Base-by-base conservation (phyloP, 2,329 filamentous ascomycete species). In the Penicillium sp. region DNA sequence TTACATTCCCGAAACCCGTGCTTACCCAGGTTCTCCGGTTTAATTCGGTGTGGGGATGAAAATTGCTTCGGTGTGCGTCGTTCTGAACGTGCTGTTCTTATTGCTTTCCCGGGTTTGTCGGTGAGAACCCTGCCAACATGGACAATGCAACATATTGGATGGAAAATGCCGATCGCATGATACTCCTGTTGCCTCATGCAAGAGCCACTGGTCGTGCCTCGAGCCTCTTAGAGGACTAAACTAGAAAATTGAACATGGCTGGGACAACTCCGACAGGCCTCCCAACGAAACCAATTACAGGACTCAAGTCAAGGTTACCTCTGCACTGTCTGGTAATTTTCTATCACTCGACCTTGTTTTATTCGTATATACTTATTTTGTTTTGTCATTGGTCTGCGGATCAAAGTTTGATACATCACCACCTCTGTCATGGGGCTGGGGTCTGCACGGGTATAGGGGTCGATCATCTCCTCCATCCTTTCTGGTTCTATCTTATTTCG, bases 401-500 rank as follows among this genome's bases (percentile, higher is more conserved):
- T 64, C 51, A 64, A 62, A 62, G 61, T 63, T 60, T 62, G 64
- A 64, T 67, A 64, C 64, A 62, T 65, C 62, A 57, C 56, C 43
- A 54, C 52, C 57, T 48, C 54, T 58, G 61, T 70, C 67, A 69
- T 68, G 67, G 62, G 65, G 66, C 63, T 64, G 61, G 65, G 58
- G 63, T 68, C 69, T 70, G 69, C 67, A 71, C 65, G 64, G 64
- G 60, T 67, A 49, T 39, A 49, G 64, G 58, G 57, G 59, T 59
- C 61, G 67, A 70, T 72, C 69, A 61, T 66, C 63, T 59, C 60
- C 61, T 62, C 63, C 62, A 67, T 67, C 68, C 60, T 64, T 61
- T 62, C 59, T 70, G 68, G 69, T 66, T 67, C 61, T 66, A 67
- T 67, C 64, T 69, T 67, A 64, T 67, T 70, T 64, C 60, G 58